Percentiles rank a stretch among this genome's conserved stretches.
Evolutionary conservation across 2,329 filamentous ascomycete species (phyloP).

Genomic region (Colletotrichum euphorbiae): DNA sequence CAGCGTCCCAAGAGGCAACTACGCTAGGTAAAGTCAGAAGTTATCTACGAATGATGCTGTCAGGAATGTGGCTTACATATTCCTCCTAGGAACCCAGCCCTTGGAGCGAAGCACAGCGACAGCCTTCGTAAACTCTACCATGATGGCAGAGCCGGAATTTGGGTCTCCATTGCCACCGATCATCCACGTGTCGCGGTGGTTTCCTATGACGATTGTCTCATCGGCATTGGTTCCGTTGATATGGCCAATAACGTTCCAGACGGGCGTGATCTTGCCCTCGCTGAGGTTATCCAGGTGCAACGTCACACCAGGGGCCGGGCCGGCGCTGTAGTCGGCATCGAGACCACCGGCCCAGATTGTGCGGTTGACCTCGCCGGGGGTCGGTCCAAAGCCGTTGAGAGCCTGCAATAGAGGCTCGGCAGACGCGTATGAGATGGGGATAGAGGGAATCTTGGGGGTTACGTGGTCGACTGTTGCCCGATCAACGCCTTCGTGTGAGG

Average conservation of each 20-base stretch:
- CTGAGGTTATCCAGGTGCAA: slow-evolving; percentile 74
- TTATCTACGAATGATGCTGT: background rate
- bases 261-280: slow-evolving; percentile 74
- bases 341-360: slow-evolving; percentile 67
- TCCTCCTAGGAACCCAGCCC: slow-evolving; percentile 86
- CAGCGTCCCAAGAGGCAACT: slow-evolving; percentile 77
- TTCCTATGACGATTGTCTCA: slow-evolving; percentile 82
- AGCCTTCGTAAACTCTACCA: slow-evolving; percentile 80
- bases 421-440: slow-evolving; percentile 84
- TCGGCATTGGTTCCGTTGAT: slow-evolving; percentile 82
- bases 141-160: slow-evolving; percentile 80
- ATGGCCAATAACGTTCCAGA: slow-evolving; percentile 84
- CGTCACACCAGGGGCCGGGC: slow-evolving; percentile 64
- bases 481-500: slow-evolving; percentile 78
- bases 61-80: slow-evolving; percentile 49
- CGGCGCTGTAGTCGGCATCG: slow-evolving; percentile 56
- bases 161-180: slow-evolving; percentile 87
- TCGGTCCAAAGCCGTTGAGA: slow-evolving; percentile 79
- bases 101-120: slow-evolving; percentile 76
- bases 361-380: slow-evolving; percentile 73
- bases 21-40: slow-evolving; percentile 61
- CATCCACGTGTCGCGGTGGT: slow-evolving; percentile 87
- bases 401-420: slow-evolving; percentile 81
- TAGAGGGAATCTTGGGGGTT: slow-evolving; percentile 80
- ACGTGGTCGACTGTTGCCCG: slow-evolving; percentile 71